Conservation (phyloP, 306 rosid species). For the Vicia faba region DNA sequence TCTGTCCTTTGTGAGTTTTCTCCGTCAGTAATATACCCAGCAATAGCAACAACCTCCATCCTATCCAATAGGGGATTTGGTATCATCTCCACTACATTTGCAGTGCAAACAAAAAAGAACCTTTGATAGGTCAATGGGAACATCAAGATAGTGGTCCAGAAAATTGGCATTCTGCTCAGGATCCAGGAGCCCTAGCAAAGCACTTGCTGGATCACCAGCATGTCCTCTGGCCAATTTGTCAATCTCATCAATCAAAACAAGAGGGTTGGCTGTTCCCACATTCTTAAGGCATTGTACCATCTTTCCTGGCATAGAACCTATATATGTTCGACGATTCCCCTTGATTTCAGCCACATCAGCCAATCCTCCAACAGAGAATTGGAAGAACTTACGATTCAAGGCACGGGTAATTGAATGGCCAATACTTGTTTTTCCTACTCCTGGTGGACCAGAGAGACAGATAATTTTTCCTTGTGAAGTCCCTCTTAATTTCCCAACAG, state of each 20-base stretch:
- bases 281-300: conserved; percentile 99
- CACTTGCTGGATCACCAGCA: conserved; percentile 99
- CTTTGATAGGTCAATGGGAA: conserved; percentile 90
- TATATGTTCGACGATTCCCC: conserved; percentile 99
- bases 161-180: conserved; percentile 99
- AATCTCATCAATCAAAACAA: conserved; percentile 94
- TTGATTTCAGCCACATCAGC: conserved; percentile 98
- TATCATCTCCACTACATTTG: conserved; percentile 88
- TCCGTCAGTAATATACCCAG: conserved; percentile 96
- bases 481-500: too few species aligned
- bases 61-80: conserved; percentile 94
- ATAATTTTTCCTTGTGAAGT: too few species aligned
- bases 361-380: conserved; percentile 98
- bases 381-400: conserved; percentile 88
- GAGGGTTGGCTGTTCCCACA: conserved; percentile 97
- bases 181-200: conserved; percentile 98
- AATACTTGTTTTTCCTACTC: conserved; percentile 99
- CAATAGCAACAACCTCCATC: conserved; percentile 94
- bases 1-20: too few species aligned
- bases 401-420: conserved; percentile 99
- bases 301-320: conserved; percentile 99
- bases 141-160: conserved; percentile 95
- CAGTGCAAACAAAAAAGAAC: conserved; percentile 99
- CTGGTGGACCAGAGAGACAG: too few species aligned
- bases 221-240: conserved; percentile 99